Evolutionary conservation across 352 stramenopile genomes (phyloP).

Genomic region (Aphanomyces cochlioides): DNA sequence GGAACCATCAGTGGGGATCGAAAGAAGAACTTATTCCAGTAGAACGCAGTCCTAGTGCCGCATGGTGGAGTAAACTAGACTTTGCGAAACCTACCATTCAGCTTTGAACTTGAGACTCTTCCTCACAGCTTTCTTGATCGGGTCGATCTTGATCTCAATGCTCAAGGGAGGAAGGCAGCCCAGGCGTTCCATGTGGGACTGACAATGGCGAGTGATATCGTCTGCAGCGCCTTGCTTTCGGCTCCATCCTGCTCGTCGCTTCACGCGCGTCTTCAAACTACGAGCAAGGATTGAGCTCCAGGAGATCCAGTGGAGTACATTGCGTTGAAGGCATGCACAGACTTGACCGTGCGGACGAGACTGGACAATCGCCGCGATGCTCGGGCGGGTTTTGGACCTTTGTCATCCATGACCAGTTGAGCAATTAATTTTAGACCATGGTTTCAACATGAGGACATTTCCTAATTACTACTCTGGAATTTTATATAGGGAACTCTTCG

Average conservation of each 20-base stretch:
- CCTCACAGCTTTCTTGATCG: constrained; percentile 6
- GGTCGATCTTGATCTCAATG: constrained; percentile 24
- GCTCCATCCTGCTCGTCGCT: constrained; percentile 10
- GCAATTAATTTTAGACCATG: no score
- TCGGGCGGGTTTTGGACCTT: not conserved
- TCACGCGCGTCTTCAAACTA: constrained; percentile 16
- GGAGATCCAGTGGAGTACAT: not conserved
- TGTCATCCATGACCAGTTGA: not conserved
- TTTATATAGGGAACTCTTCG: no score
- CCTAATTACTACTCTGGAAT: no score
- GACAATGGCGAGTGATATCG: constrained; percentile 18
- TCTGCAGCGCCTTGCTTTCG: constrained; percentile 15
- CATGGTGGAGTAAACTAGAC: not conserved
- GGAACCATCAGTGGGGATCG: constrained; percentile 12
- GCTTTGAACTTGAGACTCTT: constrained; percentile 13
- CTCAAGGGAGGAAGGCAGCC: not conserved
- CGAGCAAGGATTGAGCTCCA: not conserved
- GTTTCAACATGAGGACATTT: not conserved
- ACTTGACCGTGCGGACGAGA: not conserved
- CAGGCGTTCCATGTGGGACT: constrained; percentile 16
- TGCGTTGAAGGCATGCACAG: not conserved
- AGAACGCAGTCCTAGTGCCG: constrained; percentile 8
- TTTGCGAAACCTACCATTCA: constrained; percentile 14
- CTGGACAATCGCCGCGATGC: not conserved
- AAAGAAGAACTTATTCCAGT: constrained; percentile 28